Evolutionary conservation across 2,329 filamentous ascomycete genomes (phyloP).

Genomic region (Dothistroma septosporum): DNA sequence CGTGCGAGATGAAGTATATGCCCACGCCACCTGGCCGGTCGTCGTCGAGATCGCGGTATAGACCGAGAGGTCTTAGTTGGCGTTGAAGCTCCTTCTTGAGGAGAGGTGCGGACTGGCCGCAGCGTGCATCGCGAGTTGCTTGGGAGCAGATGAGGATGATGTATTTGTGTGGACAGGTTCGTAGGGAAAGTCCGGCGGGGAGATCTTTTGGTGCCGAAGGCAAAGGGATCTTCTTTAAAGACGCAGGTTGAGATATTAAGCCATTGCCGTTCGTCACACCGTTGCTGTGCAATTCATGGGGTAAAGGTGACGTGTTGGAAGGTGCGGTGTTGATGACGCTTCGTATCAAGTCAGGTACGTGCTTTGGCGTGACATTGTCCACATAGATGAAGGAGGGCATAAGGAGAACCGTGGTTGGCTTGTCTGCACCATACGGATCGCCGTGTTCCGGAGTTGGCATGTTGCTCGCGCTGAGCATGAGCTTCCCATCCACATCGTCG

Average conservation of each 20-base stretch:
- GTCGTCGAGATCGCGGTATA: slow-evolving; percentile 85
- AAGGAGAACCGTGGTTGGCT: slow-evolving; percentile 74
- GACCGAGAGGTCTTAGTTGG: slow-evolving; percentile 75
- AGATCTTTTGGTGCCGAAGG: slow-evolving; percentile 21
- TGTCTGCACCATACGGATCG: slow-evolving; percentile 48
- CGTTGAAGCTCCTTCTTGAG: slow-evolving; percentile 85
- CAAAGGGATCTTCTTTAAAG: slow-evolving; percentile 12
- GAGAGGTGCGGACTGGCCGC: slow-evolving; percentile 87
- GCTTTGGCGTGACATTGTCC: slow-evolving; percentile 74
- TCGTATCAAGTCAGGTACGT: slow-evolving; percentile 67
- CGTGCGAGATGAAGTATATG: slow-evolving; percentile 94
- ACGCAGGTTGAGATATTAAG: slow-evolving; percentile 5
- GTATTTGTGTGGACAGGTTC: slow-evolving; percentile 73
- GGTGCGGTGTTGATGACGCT: slow-evolving; percentile 67
- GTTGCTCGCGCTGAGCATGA: slow-evolving; percentile 90
- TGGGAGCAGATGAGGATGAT: slow-evolving; percentile 93
- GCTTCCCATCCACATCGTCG: slow-evolving; percentile 46
- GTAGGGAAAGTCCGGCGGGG: slow-evolving; percentile 48
- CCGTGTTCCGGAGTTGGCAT: slow-evolving; percentile 66
- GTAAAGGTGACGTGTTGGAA: slow-evolving; percentile 66
- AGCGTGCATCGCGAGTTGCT: slow-evolving; percentile 87
- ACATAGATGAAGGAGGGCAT: slow-evolving; percentile 80
- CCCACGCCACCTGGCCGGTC: slow-evolving; percentile 86
- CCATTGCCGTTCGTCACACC: slow-evolving; percentile 14
- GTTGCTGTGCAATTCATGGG: slow-evolving; percentile 4